Conservation (phyloP, 2,329 filamentous ascomycete genomes). For the Ascochyta fabae region DNA sequence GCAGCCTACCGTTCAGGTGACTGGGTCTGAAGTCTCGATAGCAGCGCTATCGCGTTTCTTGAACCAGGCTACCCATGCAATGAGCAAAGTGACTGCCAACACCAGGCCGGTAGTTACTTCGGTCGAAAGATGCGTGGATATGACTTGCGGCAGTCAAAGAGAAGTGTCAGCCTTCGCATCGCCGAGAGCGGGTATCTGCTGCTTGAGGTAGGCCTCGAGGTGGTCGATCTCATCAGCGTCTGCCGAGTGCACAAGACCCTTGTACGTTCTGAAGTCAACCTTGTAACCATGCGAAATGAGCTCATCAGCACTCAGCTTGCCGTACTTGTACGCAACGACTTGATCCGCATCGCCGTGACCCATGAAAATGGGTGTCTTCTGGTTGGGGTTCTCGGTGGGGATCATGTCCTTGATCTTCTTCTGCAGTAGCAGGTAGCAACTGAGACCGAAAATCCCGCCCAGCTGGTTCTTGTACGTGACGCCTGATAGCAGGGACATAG, state of each 20-base stretch:
- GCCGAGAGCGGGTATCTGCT: conserved; percentile 58
- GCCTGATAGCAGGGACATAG: conserved; percentile 82
- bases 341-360: conserved; percentile 82
- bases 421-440: conserved; percentile 78
- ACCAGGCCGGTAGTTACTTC: conserved; percentile 32
- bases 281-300: conserved; percentile 74
- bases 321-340: conserved; percentile 74
- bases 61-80: conserved; percentile 39
- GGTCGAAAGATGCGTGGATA: conserved; percentile 4
- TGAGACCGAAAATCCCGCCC: conserved; percentile 86
- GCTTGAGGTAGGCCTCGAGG: conserved; percentile 69
- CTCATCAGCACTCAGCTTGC: conserved; percentile 68
- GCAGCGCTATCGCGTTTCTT: conserved; percentile 16
- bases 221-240: conserved; percentile 81
- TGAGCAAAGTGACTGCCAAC: conserved; percentile 29
- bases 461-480: conserved; percentile 76
- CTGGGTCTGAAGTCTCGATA: neutral
- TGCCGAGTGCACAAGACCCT: conserved; percentile 75
- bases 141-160: conserved; percentile 39
- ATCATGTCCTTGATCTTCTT: conserved; percentile 63
- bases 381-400: conserved; percentile 62
- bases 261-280: conserved; percentile 78
- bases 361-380: conserved; percentile 85
- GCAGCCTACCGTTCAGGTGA: neutral
- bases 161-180: conserved; percentile 37